Base-by-base conservation (phyloP, 1,139 yeast species). In the Geotrichum bryndzae region DNA sequence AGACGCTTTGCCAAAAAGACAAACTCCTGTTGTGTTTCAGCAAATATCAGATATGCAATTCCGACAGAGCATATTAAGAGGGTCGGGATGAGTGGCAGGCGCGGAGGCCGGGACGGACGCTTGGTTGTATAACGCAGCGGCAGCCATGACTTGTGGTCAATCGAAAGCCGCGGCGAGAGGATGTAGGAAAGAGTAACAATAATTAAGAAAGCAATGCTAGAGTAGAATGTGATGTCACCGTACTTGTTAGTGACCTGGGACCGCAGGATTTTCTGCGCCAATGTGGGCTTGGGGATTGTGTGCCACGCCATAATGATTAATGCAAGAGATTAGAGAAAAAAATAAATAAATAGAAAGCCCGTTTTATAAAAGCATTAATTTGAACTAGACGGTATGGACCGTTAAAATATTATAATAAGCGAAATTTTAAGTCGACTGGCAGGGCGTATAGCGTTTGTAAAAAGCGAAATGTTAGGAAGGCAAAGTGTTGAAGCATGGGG, bases 1-100 rank as follows among this genome's bases (percentile, higher is more conserved):
- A 90, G 71, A 56, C 97, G 78, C 68, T 91, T 90, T 3, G 90
- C 86, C 38, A 89, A 71, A 67, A 83, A 84, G 54, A 85, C 78
- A 64, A 86, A 73, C 68, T 88, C 92, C 56, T 80, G 67, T 53
- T 70, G 64, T 7, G 74, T 68, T 31, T 73, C 72, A 5, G 63
- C 63, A 7, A 70, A 59, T 8, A 65, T 33, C 33, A 69, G 38
- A n/a, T 61, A 64, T 1, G 58, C 31, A 15, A 72, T 63, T 1
- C 65, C 67, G 0, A 58, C 61, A 1, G 72, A 58, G 69, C 74
- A 69, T 2, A 61, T 27, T 41, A 66, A 35, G 57, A 73, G 62
- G 27, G 59, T 53, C 41, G 55, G 45, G 18, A 13, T 29, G 22
- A 61, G 46, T 15, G 60, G 60, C 6, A 61, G 51, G 13, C 29